Evolutionary conservation across 2,329 filamentous ascomycete genomes (phyloP).

Genomic region (Furcasterigmium furcatum): DNA sequence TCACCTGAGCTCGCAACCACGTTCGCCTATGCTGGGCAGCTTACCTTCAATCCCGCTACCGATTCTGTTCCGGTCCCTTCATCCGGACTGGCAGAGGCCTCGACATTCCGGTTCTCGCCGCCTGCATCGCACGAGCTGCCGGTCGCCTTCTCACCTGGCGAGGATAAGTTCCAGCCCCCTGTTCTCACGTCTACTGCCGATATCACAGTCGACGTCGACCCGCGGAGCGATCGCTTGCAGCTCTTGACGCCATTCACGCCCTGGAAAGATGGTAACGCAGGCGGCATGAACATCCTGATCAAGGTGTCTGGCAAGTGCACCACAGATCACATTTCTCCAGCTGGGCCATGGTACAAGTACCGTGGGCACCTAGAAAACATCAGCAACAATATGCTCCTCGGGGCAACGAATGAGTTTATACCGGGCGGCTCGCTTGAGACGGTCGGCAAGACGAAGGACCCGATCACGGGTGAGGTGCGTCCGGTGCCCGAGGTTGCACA

Average conservation of each 20-base stretch:
- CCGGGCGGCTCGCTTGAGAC: slow-evolving; percentile 13
- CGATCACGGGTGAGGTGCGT: slow-evolving; percentile 11
- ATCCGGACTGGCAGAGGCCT: background rate
- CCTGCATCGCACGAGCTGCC: slow-evolving; percentile 23
- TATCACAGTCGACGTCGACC: slow-evolving; percentile 20
- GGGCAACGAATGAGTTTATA: slow-evolving; percentile 25
- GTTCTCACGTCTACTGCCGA: slow-evolving; percentile 12
- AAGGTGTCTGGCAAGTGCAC: slow-evolving; percentile 33
- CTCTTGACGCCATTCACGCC: slow-evolving; percentile 19
- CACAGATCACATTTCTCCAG: slow-evolving; percentile 33
- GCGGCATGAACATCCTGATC: slow-evolving; percentile 21
- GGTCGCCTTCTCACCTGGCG: slow-evolving; percentile 15
- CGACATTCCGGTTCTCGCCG: slow-evolving; percentile 19
- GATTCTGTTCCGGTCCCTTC: slow-evolving; percentile 15
- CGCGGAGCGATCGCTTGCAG: slow-evolving; percentile 23
- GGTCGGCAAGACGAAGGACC: slow-evolving; percentile 22
- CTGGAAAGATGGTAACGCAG: slow-evolving; percentile 19
- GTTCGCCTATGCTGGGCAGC: slow-evolving; percentile 32
- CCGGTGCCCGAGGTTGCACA: slow-evolving; percentile 22
- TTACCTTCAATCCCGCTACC: slow-evolving; percentile 25
- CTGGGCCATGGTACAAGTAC: slow-evolving; percentile 33
- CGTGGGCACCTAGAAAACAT: slow-evolving; percentile 34
- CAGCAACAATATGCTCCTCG: slow-evolving; percentile 29
- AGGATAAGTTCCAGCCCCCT: slow-evolving; percentile 20
- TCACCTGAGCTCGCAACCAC: slow-evolving; percentile 43